Evolutionary conservation across 495 filamentous ascomycete genomes (phyloP), one percentile per base, ranked within the genome.

Genomic region (Talaromyces thailandensis): DNA sequence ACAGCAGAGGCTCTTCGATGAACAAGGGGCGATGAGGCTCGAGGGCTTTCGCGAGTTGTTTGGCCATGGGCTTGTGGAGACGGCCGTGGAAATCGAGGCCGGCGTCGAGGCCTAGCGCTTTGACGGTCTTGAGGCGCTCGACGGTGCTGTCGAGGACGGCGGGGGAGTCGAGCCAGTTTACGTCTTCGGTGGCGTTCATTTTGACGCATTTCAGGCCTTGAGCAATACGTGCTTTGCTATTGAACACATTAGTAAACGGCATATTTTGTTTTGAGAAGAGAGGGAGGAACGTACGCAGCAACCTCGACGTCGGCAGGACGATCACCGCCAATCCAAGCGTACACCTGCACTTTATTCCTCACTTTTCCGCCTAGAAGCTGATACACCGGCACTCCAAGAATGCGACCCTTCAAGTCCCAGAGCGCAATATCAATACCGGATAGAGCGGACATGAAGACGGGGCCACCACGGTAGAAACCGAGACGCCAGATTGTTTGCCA

Each of bases 291-390:
- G 68, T 68, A 85, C 77, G 85, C 88, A 69, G 86, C 84, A 2
- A 62, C 71, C 65, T 85, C 82, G 0, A 93, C 84, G 66, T 92
- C 90, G 24, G 73, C 70, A 6, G 90, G 90, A n/a, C 88, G 78
- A 66, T 93, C 90, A 7, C 90, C 90, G 32, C 90, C 90, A 67
- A 93, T 91, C 90, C 90, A 93, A n/a, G 87, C 85, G 68, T 93
- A 93, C 4, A 93, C 90, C 64, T 83, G 83, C 28, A 91, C 71
- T 69, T 87, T 90, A 66, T 88, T 75, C 29, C 90, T 79, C 40
- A 93, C 86, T 66, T 89, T 89, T 18, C 90, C 90, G 14, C 90
- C 90, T 3, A 93, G 75, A 12, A 93, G 75, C 65, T 90, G 83
- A 65, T 88, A 85, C 26, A 93, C 79, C 1, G 90, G 89, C 2